Evolutionary conservation across 306 rosid species (phyloP).

Genomic region (Vicia villosa): DNA sequence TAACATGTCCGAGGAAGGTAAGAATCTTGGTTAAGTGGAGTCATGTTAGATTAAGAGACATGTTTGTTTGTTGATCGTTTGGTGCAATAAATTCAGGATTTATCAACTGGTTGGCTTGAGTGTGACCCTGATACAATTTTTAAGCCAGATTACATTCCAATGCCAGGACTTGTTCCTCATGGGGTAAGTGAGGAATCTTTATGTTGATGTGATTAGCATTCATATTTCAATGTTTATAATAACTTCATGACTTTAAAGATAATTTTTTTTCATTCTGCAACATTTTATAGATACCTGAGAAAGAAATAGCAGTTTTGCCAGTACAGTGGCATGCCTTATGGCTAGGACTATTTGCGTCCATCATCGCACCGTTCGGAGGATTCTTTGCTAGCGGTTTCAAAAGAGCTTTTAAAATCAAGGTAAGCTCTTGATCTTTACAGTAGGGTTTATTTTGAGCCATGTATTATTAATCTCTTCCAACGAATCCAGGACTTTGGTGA

Average conservation of each 20-base stretch:
- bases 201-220: not conserved
- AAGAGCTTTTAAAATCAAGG: constrained; percentile 98
- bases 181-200: constrained; percentile 55
- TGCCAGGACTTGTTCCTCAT: constrained; percentile 65
- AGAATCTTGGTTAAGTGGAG: constrained; percentile 29
- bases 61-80: constrained; percentile 23
- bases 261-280: constrained; percentile 23
- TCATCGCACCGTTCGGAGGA: constrained; percentile 98
- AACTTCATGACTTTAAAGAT: constrained; percentile 9
- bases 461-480: constrained; percentile 27
- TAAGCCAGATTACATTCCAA: constrained; percentile 64
- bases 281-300: constrained; percentile 62
- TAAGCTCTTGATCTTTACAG: constrained; percentile 32
- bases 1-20: constrained; percentile 98
- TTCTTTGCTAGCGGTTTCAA: constrained; percentile 98
- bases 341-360: constrained; percentile 90
- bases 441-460: constrained; percentile 16
- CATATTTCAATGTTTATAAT: not conserved
- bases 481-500: constrained; percentile 88
- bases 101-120: constrained; percentile 88
- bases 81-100: constrained; percentile 66
- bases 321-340: constrained; percentile 96
- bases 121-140: constrained; percentile 95
- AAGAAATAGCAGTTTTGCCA: constrained; percentile 71
- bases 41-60: constrained; percentile 15